Evolutionary conservation across 2,329 filamentous ascomycete species (phyloP), one percentile per base, ranked within the genome.

Genomic region (Aspergillus sp.): DNA sequence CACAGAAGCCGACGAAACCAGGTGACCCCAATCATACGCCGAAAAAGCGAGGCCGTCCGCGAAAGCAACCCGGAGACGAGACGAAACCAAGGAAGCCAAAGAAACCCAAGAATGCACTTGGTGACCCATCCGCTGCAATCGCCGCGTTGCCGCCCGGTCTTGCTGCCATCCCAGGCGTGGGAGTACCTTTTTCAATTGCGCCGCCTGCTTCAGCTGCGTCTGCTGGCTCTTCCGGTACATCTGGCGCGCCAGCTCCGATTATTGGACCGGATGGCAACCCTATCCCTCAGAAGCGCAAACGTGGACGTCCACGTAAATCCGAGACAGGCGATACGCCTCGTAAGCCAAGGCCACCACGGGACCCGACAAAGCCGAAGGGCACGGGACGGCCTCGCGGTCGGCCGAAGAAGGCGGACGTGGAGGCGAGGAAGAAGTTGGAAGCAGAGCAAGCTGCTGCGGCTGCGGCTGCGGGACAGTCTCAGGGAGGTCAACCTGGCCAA

Each of bases 311-410:
- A 3, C 64, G 66, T 37, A 68, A 68, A 49, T 63, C 62, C 8
- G 66, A 68, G 27, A 57, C 58, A 14, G 61, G 58, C n/a, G 52
- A 59, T 23, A 55, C 61, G 24, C 63, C 64, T 11, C 59, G 63
- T 4, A 64, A 63, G 39, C 62, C 63, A 17, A 71, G 69, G 51
- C 52, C 54, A 12, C 64, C 64, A 4, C 62, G 62, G n/a, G 64
- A 66, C 24, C 60, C 67, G 14, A 58, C 43, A 3, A 57, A 57
- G 15, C 62, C 62, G 17, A 58, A 66, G 12, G 68, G 69, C 5
- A 73, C 70, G 0, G 70, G 70, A 6, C 66, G 71, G 11, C 70
- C 69, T 14, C 70, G 71, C 31, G 71, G 71, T 17, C 63, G 71
- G 47, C 71, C 71, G 52, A 69, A 69, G 6, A 73, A 73, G 58